Conservation (phyloP, 164 flowering plant species). For the Tetrastigma voinierianum region DNA sequence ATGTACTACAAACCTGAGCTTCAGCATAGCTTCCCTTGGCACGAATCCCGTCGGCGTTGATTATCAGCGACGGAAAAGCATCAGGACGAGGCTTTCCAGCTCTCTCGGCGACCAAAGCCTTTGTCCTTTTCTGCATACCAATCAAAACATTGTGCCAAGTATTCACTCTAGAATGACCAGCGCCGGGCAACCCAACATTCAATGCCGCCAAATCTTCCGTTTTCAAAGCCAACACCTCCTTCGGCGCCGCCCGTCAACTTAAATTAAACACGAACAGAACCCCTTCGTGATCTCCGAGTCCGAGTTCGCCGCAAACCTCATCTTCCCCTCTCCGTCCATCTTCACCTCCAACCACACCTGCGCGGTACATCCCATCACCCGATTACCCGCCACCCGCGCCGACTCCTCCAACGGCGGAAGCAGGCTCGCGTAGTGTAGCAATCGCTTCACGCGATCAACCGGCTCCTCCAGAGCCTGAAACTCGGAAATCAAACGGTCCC, state of each 20-base stretch:
- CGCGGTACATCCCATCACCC: conserved; percentile 93
- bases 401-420: conserved; percentile 47
- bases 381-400: conserved; percentile 42
- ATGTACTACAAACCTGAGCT: conserved; percentile 74
- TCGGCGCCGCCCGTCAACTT: conserved; percentile 65
- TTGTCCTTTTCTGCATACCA: conserved; percentile 84
- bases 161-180: conserved; percentile 65
- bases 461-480: conserved; percentile 60
- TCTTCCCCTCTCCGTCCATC: conserved; percentile 48
- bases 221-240: conserved; percentile 65
- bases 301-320: conserved; percentile 70
- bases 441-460: conserved; percentile 66
- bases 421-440: conserved; percentile 55
- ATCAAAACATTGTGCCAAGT: conserved; percentile 93
- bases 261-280: conserved; percentile 66
- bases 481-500: conserved; percentile 41
- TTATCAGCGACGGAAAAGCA: conserved; percentile 74
- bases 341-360: conserved; percentile 76
- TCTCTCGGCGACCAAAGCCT: conserved; percentile 51
- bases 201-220: conserved; percentile 70
- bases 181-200: conserved; percentile 62
- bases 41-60: conserved; percentile 50
- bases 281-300: conserved; percentile 90
- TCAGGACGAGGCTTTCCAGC: conserved; percentile 57
- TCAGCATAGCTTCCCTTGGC: conserved; percentile 89